Evolutionary conservation across 768 basidiomycete genomes (phyloP).

Genomic region (Thelephora ganbajun): DNA sequence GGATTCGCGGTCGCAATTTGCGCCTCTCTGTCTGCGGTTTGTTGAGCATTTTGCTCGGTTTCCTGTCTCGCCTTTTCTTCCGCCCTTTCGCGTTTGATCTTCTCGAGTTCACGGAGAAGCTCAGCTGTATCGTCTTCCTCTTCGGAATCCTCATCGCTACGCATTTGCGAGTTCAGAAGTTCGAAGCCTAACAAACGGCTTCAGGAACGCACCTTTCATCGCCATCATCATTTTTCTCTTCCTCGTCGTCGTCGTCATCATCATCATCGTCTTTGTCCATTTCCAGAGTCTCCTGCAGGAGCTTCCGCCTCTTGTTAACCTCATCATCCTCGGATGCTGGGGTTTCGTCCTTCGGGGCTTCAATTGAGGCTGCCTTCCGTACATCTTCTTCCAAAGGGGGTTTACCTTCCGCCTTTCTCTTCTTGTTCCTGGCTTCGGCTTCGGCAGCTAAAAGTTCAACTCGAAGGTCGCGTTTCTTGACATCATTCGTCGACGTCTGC

Average conservation of each 20-base stretch:
- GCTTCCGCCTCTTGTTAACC: constrained; percentile 68
- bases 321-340: constrained; percentile 45
- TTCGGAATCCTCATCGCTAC: constrained; percentile 34
- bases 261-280: constrained; percentile 86
- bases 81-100: constrained; percentile 92
- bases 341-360: constrained; percentile 9
- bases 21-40: constrained; percentile 52
- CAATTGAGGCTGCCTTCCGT: neutral
- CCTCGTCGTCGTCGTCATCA: constrained; percentile 48
- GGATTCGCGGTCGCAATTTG: constrained; percentile 85
- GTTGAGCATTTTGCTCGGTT: constrained; percentile 49
- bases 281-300: constrained; percentile 76
- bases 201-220: constrained; percentile 32
- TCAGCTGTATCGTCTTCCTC: constrained; percentile 92
- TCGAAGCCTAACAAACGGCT: neutral
- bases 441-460: constrained; percentile 79
- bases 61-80: constrained; percentile 84
- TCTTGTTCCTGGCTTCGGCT: constrained; percentile 76
- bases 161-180: constrained; percentile 15
- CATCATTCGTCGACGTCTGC: constrained; percentile 70
- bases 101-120: constrained; percentile 90
- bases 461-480: constrained; percentile 66
- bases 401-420: constrained; percentile 78
- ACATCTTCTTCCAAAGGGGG: constrained; percentile 19
- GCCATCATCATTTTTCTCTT: constrained; percentile 12